Base-by-base conservation (phyloP, 148 eudicot species). In the Silene conica region DNA sequence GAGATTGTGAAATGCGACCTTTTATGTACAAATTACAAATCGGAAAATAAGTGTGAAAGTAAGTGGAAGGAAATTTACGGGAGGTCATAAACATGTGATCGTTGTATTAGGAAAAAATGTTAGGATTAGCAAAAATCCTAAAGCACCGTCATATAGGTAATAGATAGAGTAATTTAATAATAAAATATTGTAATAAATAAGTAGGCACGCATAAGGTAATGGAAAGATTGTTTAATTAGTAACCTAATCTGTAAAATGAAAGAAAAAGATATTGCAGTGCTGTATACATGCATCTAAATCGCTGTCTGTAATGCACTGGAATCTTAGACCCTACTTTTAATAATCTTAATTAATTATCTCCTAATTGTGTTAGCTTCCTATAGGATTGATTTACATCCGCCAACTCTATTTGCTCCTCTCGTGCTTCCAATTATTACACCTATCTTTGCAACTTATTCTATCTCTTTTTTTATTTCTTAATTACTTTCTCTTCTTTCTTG, bases 231-330 rank as follows among this genome's bases (percentile, higher is more conserved):
- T 74, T 56, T 50, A 69, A 68, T 61, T 69, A 12, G 70, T 55
- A 63, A 15, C 19, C 75, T 80, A 75, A 80, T 76, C 76, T 75
- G 73, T 75, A 80, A 80, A 80, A 80, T 59, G 73, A 76, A 76
- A 79, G 34, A 31, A 80, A 23, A 15, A 38, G 60, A 68, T 12
- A 57, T 70, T 64, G 82, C 28, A n/a, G 19, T 59, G 57, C 71
- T 78, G 74, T 73, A 80, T 83, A 78, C 88, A 83, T 85, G 87
- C 84, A 85, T 78, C 82, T 80, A 8, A 73, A 70, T 82, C 23
- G 78, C 75, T 82, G 78, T 78, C 81, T 76, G 48, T 34, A 23
- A 59, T 80, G 79, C 61, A 83, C 31, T 7, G 69, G 80, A 80
- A 85, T 82, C 84, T 75, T 45, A 14, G 16, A 22, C 22, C 60